Evolutionary conservation across 2,329 filamentous ascomycete species (phyloP), one percentile per base, ranked within the genome.

Genomic region (Hypoxylon sp.): DNA sequence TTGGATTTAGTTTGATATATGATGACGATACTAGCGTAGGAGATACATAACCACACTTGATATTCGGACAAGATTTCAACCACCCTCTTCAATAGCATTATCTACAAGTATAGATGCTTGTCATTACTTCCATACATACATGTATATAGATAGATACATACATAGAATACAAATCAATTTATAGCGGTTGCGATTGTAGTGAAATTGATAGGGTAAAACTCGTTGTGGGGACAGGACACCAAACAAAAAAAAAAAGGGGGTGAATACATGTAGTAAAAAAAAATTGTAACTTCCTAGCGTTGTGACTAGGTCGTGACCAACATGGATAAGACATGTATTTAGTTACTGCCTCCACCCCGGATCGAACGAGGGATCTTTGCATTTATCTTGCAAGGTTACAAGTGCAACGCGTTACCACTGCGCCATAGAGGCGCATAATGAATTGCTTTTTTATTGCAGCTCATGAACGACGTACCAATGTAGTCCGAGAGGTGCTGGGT

Each of bases 351-450:
- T 77, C 74, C 76, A 75, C 70, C 73, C 74, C 71, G 76, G 76
- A 72, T 78, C 73, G 77, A 79, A 79, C 76, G 70, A 74, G 72
- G 72, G 76, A 78, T 76, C 76, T 78, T 76, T 73, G 76, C 76
- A 79, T 65, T 14, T 42, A 19, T 53, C 48, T 61, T 60, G 57
- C 47, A 17, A n/a, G 24, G 13, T 77, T 78, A 78, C 76, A 75
- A 78, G 76, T 78, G 76, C 77, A 74, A 76, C 77, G 76, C 76
- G 76, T 76, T 79, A 78, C 77, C 75, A 76, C 75, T 78, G 73
- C 75, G 75, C 75, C 72, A 78, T 74, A 73, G 71, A 75, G 73
- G 76, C 76, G 39, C 39, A 44, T 44, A 44, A 11, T 11, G 39
- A 22, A 11, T 11, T 44, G 9, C 3, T 9, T 19, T 19, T 44